phyloP scores from a whole-genome alignment of 768 basidiomycete genomes.

The Pisolithus albus region DNA sequence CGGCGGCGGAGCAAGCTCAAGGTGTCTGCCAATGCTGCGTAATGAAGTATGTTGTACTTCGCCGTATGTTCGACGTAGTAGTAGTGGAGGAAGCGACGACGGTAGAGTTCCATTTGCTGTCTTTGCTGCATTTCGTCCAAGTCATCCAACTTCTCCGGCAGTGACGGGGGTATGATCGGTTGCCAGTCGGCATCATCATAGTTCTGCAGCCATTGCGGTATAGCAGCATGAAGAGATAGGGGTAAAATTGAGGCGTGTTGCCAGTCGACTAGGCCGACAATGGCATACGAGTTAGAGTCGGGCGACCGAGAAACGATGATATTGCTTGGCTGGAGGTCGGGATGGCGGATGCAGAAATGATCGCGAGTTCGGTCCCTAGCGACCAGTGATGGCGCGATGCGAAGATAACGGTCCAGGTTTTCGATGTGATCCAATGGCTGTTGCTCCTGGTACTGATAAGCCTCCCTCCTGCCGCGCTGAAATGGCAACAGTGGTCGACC shows the following conservation, averaged over 20 bases:
- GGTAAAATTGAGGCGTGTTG: constrained; percentile 51
- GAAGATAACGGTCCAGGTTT: constrained; percentile 41
- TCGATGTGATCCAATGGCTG: constrained; percentile 40
- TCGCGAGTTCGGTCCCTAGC: constrained; percentile 32
- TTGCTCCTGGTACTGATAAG: constrained; percentile 43
- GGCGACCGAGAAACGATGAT: constrained; percentile 41
- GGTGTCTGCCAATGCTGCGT: constrained; percentile 34
- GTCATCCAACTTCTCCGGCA: constrained; percentile 38
- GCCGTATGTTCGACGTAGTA: constrained; percentile 41
- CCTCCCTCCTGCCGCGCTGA: constrained; percentile 24
- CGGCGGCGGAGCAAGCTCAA: constrained; percentile 30
- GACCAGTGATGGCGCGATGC: constrained; percentile 29
- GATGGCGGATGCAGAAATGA: constrained; percentile 44
- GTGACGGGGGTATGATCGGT: constrained; percentile 33
- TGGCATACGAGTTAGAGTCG: constrained; percentile 35
- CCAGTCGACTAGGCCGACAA: constrained; percentile 45
- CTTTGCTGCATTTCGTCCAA: constrained; percentile 32
- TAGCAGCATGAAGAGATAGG: constrained; percentile 41
- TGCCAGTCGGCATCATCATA: constrained; percentile 37
- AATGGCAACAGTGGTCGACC: background rate
- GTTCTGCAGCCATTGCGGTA: constrained; percentile 42
- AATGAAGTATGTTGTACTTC: constrained; percentile 40
- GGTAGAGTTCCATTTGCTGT: constrained; percentile 32
- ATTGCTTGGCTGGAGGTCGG: constrained; percentile 38
- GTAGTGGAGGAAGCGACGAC: constrained; percentile 41